A percentile compares a stretch with the other conserved stretches of the same genome.
phyloP scores from a whole-genome alignment of 2,329 filamentous ascomycete species.

The Fusarium caatingaense region DNA sequence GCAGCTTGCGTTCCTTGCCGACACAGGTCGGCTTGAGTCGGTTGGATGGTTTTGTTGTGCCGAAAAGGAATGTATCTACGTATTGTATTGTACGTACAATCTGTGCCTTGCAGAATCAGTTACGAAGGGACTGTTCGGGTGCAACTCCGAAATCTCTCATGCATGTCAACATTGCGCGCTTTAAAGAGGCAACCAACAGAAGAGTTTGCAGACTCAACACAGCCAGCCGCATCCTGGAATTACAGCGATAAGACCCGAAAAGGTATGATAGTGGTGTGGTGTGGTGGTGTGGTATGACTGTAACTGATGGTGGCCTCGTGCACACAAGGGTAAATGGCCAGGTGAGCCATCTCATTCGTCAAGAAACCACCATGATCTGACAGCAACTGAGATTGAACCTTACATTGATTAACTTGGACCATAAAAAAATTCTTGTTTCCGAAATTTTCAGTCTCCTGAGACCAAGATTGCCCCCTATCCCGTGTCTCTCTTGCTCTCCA shows the following conservation, averaged over 20 bases:
- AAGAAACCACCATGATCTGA: slow-evolving; percentile 40
- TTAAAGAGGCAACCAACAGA: slow-evolving; percentile 35
- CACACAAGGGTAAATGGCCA: slow-evolving; percentile 12
- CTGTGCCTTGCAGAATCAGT: slow-evolving; percentile 38
- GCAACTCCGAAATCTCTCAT: slow-evolving; percentile 24
- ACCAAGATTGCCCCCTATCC: slow-evolving; percentile 8
- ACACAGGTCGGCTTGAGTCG: slow-evolving; percentile 19
- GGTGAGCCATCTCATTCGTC: slow-evolving; percentile 40
- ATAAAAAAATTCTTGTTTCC: slow-evolving; percentile 22
- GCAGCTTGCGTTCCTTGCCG: background rate
- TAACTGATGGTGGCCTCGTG: slow-evolving; percentile 28
- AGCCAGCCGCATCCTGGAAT: slow-evolving; percentile 36
- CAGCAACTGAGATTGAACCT: slow-evolving; percentile 30
- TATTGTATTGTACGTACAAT: slow-evolving; percentile 1
- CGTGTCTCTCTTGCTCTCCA: slow-evolving; percentile 6
- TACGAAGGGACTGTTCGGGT: slow-evolving; percentile 9
- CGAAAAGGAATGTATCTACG: background rate
- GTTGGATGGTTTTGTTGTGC: slow-evolving; percentile 3
- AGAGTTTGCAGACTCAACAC: slow-evolving; percentile 2
- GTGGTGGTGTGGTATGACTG: slow-evolving; percentile 24
- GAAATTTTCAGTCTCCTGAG: slow-evolving; percentile 17
- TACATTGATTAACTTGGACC: slow-evolving; percentile 9
- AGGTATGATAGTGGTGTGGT: slow-evolving; percentile 7
- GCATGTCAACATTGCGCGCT: slow-evolving; percentile 34
- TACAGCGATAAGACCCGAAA: slow-evolving; percentile 18